A percentile compares a stretch with the other conserved stretches of the same genome.
Conservation (phyloP, 208 protist species). For the Leishmania amazonensis region DNA sequence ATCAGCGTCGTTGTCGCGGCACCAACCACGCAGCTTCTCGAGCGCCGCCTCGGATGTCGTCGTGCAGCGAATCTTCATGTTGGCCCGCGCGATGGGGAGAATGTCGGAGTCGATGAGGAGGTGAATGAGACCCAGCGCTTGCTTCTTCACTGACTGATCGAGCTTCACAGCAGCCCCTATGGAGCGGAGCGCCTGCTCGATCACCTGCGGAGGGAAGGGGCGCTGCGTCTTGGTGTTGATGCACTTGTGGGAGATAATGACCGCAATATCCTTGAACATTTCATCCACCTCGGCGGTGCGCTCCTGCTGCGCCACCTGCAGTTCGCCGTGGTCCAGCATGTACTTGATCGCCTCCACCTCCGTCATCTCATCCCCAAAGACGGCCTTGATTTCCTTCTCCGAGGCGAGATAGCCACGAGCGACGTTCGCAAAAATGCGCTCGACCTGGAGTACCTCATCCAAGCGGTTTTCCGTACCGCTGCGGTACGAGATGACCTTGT, state of each 20-base stretch:
- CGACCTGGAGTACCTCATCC: constrained; percentile 92
- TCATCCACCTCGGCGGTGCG: constrained; percentile 92
- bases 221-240: constrained; percentile 93
- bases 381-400: constrained; percentile 78
- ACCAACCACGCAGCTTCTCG: constrained; percentile 62
- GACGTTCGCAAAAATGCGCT: constrained; percentile 91
- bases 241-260: constrained; percentile 96
- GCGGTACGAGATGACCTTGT: constrained; percentile 92
- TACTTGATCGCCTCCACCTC: constrained; percentile 82
- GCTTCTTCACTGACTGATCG: constrained; percentile 92
- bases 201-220: constrained; percentile 88
- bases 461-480: constrained; percentile 81
- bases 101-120: constrained; percentile 79
- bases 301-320: constrained; percentile 98
- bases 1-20: constrained; percentile 47
- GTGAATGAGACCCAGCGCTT: constrained; percentile 94
- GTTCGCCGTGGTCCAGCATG: constrained; percentile 96
- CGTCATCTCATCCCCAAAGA: constrained; percentile 61
- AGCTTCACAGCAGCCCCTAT: constrained; percentile 93
- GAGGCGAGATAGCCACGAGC: constrained; percentile 76
- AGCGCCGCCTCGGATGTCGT: constrained; percentile 44
- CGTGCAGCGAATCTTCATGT: constrained; percentile 93
- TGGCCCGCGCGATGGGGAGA: constrained; percentile 94
- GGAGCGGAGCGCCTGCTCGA: constrained; percentile 95
- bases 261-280: constrained; percentile 96